Percentiles rank a stretch among this genome's conserved stretches.
Conservation (phyloP, 352 stramenopile species). For the Blastocystis sp. region DNA sequence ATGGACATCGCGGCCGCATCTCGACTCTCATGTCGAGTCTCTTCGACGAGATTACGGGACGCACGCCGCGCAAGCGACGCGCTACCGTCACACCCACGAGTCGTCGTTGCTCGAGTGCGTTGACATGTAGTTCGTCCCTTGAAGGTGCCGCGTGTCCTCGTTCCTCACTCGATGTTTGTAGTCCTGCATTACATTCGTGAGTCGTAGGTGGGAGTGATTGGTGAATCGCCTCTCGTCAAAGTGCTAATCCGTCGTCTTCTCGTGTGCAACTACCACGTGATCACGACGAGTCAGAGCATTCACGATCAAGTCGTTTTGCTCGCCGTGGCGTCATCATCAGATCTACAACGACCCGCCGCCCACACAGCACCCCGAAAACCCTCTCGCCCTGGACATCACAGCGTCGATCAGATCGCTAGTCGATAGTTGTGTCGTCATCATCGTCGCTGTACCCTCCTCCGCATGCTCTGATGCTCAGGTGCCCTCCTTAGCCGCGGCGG, state of each 20-base stretch:
- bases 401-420: not conserved
- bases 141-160: not conserved
- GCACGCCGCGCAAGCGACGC: slow-evolving; percentile 12
- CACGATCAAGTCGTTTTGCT: too few species aligned
- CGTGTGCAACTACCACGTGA: slow-evolving; percentile 14
- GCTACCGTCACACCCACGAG: not conserved
- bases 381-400: not conserved
- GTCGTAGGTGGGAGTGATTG: slow-evolving; percentile 17
- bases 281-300: slow-evolving; percentile 7
- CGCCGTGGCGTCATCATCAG: too few species aligned
- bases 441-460: not conserved
- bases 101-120: not conserved
- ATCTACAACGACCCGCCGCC: slow-evolving; percentile 1
- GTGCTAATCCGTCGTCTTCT: slow-evolving; percentile 1
- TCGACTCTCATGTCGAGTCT: slow-evolving; percentile 39
- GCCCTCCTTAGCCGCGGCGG: not conserved
- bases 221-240: slow-evolving; percentile 1
- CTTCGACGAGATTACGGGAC: slow-evolving; percentile 47
- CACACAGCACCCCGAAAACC: not conserved
- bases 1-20: slow-evolving; percentile 52
- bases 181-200: not conserved
- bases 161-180: slow-evolving; percentile 14
- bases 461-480: not conserved
- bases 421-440: slow-evolving; percentile 7
- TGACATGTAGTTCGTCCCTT: not conserved